phyloP scores from a whole-genome alignment of 306 rosid species.

The Vigna angularis region DNA sequence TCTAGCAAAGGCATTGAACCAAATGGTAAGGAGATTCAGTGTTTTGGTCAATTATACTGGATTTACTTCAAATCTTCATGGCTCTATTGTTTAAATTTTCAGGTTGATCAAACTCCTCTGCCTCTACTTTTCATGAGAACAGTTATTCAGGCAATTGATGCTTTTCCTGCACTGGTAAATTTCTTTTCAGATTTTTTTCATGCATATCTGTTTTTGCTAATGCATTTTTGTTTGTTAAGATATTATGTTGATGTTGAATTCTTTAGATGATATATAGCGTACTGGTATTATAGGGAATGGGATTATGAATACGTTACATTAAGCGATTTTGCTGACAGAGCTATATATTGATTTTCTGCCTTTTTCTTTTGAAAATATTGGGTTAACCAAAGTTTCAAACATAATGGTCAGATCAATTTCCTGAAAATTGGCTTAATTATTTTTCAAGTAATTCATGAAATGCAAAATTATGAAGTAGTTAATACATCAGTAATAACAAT shows the following conservation, averaged over 20 bases:
- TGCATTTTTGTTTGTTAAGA: conserved; percentile 29
- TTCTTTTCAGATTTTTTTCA: conserved; percentile 23
- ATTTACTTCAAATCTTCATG: conserved; percentile 12
- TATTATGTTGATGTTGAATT: conserved; percentile 16
- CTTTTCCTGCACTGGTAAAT: conserved; percentile 89
- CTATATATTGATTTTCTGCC: conserved; percentile 1
- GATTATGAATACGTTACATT: conserved; percentile 23
- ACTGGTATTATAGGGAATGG: background rate
- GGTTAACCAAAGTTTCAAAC: conserved; percentile 8
- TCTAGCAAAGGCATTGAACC: conserved; percentile 93
- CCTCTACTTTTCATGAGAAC: conserved; percentile 99
- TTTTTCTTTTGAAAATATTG: conserved; percentile 13
- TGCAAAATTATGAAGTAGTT: background rate
- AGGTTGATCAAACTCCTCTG: conserved; percentile 95
- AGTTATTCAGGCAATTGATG: conserved; percentile 97
- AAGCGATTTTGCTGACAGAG: conserved; percentile 15
- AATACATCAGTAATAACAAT: background rate
- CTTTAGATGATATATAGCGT: conserved; percentile 15
- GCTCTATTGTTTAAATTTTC: conserved; percentile 45
- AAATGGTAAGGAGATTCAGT: conserved; percentile 69
- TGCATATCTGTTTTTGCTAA: conserved; percentile 20
- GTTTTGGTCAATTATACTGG: background rate
- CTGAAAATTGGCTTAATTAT: background rate
- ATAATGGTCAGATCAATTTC: background rate
- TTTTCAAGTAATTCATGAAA: conserved; percentile 11